These are phyloP conservation scores for Sporothrix pallida DNA, from an alignment of 2,329 filamentous ascomycete genomes.

Conservation along the genomic window DNA sequence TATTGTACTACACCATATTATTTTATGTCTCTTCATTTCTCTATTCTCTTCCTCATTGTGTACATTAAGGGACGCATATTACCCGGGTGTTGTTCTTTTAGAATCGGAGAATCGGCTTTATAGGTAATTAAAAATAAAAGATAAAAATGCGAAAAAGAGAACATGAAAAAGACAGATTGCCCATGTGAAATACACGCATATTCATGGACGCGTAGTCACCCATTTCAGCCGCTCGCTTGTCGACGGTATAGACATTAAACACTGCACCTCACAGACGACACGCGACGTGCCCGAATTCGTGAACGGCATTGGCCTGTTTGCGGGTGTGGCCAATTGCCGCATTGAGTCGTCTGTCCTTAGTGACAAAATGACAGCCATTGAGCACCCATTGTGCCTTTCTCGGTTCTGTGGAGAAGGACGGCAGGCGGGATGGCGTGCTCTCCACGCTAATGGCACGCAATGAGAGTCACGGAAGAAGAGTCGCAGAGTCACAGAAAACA, in stretches of 20 bases:
- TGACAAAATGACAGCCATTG: not conserved
- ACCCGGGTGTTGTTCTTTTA: not conserved
- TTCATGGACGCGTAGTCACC: too few relatives aligned
- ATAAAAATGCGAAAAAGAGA: too few relatives aligned
- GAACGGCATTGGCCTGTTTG: not conserved
- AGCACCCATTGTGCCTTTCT: not conserved
- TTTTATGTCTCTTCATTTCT: too few relatives aligned
- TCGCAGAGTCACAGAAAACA: not conserved
- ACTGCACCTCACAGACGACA: not conserved
- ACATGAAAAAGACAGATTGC: not conserved
- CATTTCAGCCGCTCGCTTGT: too few relatives aligned
- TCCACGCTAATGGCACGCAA: not conserved
- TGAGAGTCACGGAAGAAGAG: not conserved
- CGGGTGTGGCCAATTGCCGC: not conserved
- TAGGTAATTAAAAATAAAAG: not conserved
- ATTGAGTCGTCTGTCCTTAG: not conserved
- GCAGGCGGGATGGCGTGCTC: slow-evolving; percentile 21
- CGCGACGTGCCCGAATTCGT: slow-evolving; percentile 7
- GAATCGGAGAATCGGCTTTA: not conserved
- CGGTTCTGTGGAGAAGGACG: not conserved
- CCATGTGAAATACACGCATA: too few relatives aligned
- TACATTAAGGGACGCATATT: slow-evolving; percentile 17
- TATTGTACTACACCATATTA: not conserved
- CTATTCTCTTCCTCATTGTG: not conserved
- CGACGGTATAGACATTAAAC: too few relatives aligned